Evolutionary conservation across 1,139 yeast species (phyloP).

Genomic region (Kodamaea suecica): DNA sequence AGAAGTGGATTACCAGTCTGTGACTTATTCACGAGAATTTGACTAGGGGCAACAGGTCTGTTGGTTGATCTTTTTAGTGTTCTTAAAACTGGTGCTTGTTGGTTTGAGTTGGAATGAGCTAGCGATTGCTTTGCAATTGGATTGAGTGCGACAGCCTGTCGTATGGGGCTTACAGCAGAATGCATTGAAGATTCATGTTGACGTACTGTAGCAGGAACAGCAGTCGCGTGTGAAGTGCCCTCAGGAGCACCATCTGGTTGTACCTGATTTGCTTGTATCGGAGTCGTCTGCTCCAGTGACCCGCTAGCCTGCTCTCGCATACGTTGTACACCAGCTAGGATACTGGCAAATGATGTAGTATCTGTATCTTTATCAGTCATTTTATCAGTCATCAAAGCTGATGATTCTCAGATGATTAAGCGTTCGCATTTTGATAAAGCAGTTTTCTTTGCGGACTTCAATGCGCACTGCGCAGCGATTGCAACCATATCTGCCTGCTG

Average conservation of each 20-base stretch:
- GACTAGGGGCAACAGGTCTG: conserved; percentile 19
- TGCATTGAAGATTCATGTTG: too few species aligned
- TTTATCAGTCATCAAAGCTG: too few species aligned
- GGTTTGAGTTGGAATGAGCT: too few species aligned
- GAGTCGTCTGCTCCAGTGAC: not conserved
- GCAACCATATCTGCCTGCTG: too few species aligned
- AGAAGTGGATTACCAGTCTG: conserved; percentile 46
- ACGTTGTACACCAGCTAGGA: conserved; percentile 58
- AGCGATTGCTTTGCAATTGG: too few species aligned
- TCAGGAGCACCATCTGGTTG: too few species aligned
- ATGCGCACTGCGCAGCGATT: too few species aligned
- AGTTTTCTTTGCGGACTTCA: too few species aligned
- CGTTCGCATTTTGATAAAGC: not conserved
- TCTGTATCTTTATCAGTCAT: conserved; percentile 1
- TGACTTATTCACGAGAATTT: conserved; percentile 31
- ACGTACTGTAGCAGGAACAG: too few species aligned
- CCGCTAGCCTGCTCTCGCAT: conserved; percentile 38
- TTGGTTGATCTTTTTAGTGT: conserved; percentile 5
- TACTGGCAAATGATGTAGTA: conserved; percentile 55
- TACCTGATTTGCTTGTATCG: not conserved
- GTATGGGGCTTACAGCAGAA: too few species aligned
- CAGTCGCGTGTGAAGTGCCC: too few species aligned
- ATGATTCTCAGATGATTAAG: not conserved
- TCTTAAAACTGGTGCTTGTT: not conserved
- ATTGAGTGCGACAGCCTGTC: too few species aligned